Base-by-base conservation (phyloP, 768 basidiomycete genomes). In the Russula vinacea region DNA sequence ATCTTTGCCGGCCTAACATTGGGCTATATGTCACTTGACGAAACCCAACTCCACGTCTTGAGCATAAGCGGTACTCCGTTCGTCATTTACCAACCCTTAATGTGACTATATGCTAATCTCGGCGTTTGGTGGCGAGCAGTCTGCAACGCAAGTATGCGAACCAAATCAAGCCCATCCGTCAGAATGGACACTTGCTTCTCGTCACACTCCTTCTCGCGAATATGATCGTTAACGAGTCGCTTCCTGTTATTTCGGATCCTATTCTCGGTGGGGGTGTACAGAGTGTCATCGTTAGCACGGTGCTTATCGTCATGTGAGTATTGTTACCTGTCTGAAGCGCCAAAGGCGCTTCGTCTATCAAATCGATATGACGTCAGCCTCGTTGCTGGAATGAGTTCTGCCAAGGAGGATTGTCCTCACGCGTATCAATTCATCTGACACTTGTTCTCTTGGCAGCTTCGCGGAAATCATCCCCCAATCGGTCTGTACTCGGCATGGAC, bases 381-480 rank as follows among this genome's bases (percentile, higher is more conserved):
- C 16, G 13, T 22, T 44, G 14, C 33, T 37, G n/a, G 19, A 9
- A 39, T 2, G 19, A 19, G 26, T 29, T 37, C 16, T 29, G 19
- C 26, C 42, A 37, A 39, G 35, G 37, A 16, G 42, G 19, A 11
- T n/a, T n/a, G 24, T 47, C 19, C 11, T 47, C n/a, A 22, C 11
- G 3, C 11, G 3, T 13, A 26, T 35, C 29, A 19, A 26, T 57
- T 62, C 40, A 29, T 37, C 49, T 51, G 53, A 62, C 44, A 26
- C 49, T 19, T 22, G 39, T 47, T 54, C 2, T 58, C 39, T 58
- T 3, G 37, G 24, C 67, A 94, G 92, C 63, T 95, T 94, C 73
- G 78, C 92, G 29, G 92, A 95, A 76, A 92, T 95, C 67, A 94
- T 95, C 66, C 93, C 93, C 0, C 93, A 96, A 71, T 91, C 90